Evolutionary conservation across 225 moss, liverwort and hornwort species (phyloP).

Genomic region (Straminergon stramineum): DNA sequence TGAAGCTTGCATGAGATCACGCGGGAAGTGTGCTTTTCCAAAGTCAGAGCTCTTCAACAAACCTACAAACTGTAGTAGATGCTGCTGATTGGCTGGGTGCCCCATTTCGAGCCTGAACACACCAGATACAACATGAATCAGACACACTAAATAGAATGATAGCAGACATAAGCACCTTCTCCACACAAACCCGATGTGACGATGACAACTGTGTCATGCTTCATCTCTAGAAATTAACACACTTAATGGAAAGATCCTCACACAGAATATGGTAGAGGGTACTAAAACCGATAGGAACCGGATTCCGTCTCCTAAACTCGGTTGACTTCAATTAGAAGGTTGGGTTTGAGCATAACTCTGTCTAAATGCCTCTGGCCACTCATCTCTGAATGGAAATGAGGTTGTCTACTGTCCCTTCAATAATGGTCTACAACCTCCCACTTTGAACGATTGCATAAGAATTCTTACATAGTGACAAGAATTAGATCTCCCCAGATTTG

Average conservation of each 20-base stretch:
- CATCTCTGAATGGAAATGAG: not conserved
- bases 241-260: not conserved
- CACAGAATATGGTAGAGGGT: not conserved
- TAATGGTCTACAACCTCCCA: not conserved
- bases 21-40: slow-evolving; percentile 39
- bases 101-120: slow-evolving; percentile 37
- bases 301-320: not conserved
- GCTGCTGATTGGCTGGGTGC: slow-evolving; percentile 45
- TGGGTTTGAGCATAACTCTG: not conserved
- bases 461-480: not conserved
- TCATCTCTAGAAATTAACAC: not conserved
- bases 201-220: not conserved
- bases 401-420: not conserved
- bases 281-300: not conserved
- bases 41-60: slow-evolving; percentile 39
- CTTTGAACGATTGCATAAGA: not conserved
- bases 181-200: not conserved
- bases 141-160: not conserved
- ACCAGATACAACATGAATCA: not conserved
- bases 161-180: not conserved
- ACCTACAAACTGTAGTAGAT: slow-evolving; percentile 33
- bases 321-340: not conserved
- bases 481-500: not conserved
- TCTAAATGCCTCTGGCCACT: not conserved
- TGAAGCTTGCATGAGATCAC: slow-evolving; percentile 31